phyloP scores from a whole-genome alignment of 2,329 filamentous ascomycete species.

The Talaromyces pinophilus region DNA sequence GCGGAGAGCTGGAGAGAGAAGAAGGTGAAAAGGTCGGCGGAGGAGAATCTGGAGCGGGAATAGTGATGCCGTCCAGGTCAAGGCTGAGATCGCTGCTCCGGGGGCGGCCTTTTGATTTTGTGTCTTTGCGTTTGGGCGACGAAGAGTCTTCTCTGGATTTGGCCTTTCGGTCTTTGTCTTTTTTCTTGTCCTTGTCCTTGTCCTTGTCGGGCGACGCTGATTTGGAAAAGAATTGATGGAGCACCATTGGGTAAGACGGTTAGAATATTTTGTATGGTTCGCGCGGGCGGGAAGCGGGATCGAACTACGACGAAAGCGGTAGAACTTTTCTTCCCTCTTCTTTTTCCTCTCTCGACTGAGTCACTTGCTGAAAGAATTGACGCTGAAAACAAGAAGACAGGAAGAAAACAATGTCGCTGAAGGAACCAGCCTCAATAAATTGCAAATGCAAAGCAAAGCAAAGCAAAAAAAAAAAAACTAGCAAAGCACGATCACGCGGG shows the following conservation, averaged over 20 bases:
- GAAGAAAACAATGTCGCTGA: background rate
- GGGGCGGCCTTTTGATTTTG: conserved; percentile 1
- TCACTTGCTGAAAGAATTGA: background rate
- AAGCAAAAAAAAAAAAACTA: conserved; percentile 4
- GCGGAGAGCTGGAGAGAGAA: conserved; percentile 25
- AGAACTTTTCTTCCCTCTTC: conserved; percentile 28
- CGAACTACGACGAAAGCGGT: conserved; percentile 46
- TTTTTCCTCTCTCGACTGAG: conserved; percentile 5
- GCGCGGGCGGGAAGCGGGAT: conserved; percentile 31
- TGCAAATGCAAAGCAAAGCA: conserved; percentile 6
- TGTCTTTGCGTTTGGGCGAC: conserved; percentile 7
- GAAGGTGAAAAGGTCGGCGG: conserved; percentile 10
- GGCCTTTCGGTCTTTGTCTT: conserved; percentile 26
- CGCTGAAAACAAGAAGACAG: background rate
- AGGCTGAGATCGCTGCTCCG: background rate
- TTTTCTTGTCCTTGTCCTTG: conserved; percentile 25
- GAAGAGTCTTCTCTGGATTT: conserved; percentile 6
- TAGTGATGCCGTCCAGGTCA: conserved; percentile 15
- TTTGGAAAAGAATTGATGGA: conserved; percentile 44
- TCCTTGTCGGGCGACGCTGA: conserved; percentile 30
- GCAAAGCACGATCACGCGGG: conserved; percentile 23
- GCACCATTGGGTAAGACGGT: conserved; percentile 34
- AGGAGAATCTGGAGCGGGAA: conserved; percentile 22
- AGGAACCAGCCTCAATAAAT: conserved; percentile 13
- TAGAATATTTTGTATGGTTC: conserved; percentile 17